These are phyloP conservation scores for Lenzites betulinus DNA, from an alignment of 768 basidiomycete species.

Conservation along the genomic window DNA sequence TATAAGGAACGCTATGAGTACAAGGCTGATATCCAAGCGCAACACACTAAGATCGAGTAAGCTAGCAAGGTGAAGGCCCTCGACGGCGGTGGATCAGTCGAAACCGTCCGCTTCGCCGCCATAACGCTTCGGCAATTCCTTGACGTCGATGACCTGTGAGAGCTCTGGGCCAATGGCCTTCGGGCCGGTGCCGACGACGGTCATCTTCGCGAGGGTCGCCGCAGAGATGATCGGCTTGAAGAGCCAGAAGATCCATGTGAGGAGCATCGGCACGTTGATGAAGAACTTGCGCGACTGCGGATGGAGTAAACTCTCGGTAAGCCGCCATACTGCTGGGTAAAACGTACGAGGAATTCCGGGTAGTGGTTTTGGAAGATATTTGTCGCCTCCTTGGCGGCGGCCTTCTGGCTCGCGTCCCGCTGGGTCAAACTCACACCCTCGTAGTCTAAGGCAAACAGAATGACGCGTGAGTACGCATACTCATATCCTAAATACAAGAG, in stretches of 20 bases:
- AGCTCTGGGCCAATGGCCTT: constrained; percentile 61
- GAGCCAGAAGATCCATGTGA: constrained; percentile 83
- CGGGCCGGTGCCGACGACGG: constrained; percentile 69
- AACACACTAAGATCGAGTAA: too few species aligned
- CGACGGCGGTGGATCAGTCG: neutral
- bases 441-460: constrained; percentile 55
- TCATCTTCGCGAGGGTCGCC: constrained; percentile 80
- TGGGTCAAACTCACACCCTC: constrained; percentile 62
- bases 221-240: constrained; percentile 76
- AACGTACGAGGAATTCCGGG: constrained; percentile 71
- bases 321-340: neutral
- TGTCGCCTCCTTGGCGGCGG: constrained; percentile 71
- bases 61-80: neutral
- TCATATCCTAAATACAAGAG: constrained; percentile 40
- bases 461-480: neutral
- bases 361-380: constrained; percentile 78
- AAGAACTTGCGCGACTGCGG: constrained; percentile 74
- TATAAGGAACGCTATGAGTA: constrained; percentile 1
- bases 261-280: constrained; percentile 73
- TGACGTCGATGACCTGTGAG: constrained; percentile 52
- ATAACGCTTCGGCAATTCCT: constrained; percentile 67
- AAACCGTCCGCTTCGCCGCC: constrained; percentile 67
- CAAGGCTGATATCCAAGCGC: neutral
- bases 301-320: neutral
- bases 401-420: constrained; percentile 74